phyloP scores from a whole-genome alignment of 2,329 filamentous ascomycete species.

The Cytospora piceicola region DNA sequence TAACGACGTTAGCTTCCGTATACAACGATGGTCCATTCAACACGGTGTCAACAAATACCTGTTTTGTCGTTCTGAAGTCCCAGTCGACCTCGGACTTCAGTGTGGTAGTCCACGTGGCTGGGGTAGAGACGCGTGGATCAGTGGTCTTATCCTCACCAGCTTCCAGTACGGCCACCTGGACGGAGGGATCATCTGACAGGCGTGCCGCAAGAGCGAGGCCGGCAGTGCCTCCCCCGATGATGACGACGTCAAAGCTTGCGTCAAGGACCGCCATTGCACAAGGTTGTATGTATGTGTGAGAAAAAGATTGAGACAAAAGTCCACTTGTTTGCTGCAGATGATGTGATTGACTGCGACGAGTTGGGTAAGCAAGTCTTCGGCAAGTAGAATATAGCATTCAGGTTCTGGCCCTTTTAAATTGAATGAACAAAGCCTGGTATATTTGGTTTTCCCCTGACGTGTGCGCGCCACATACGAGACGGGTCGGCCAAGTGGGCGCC shows the following conservation, averaged over 20 bases:
- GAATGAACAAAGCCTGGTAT: not conserved
- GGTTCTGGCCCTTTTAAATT: not conserved
- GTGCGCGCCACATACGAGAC: no score
- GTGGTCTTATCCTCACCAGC: conserved; percentile 41
- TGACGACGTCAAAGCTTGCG: conserved; percentile 48
- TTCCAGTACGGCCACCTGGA: conserved; percentile 45
- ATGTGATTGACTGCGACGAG: not conserved
- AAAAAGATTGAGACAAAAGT: no score
- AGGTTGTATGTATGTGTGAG: not conserved
- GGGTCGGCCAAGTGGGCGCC: no score
- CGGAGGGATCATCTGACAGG: conserved; percentile 42
- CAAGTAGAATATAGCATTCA: not conserved
- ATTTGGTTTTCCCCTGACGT: no score
- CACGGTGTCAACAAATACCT: not conserved
- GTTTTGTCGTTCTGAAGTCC: conserved; percentile 42
- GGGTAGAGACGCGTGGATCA: conserved; percentile 44
- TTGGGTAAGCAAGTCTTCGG: not conserved
- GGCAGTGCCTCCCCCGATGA: conserved; percentile 55
- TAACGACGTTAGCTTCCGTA: not conserved
- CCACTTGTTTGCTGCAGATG: no score
- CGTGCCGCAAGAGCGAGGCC: conserved; percentile 51
- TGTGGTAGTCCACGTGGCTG: conserved; percentile 35
- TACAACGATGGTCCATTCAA: not conserved
- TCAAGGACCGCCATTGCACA: not conserved
- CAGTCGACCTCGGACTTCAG: conserved; percentile 41